phyloP scores from a whole-genome alignment of 148 eudicot genomes.

The Dysphania ambrosioides region DNA sequence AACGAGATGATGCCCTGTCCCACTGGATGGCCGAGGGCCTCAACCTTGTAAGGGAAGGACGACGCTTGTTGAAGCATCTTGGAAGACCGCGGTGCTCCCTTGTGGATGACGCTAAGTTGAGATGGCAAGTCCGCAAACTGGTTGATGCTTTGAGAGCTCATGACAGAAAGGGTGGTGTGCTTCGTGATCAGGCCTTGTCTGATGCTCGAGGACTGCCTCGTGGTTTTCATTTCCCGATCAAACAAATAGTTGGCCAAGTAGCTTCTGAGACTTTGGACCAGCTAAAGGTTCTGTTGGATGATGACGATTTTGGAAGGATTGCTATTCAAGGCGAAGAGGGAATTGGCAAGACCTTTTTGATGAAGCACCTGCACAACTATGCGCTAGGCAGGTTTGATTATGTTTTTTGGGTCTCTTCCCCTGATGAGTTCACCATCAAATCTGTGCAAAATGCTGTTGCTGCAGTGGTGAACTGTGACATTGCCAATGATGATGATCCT shows the following conservation, averaged over 20 bases:
- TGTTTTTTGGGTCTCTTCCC: slow-evolving; percentile 22
- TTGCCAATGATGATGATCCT: neutral
- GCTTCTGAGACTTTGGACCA: neutral
- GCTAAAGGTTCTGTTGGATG: slow-evolving; percentile 14
- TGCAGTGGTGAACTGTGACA: slow-evolving; percentile 10
- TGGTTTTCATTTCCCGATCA: neutral
- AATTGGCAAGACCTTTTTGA: slow-evolving; percentile 15
- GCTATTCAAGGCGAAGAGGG: slow-evolving; percentile 18
- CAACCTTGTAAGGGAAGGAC: neutral
- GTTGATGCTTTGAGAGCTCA: neutral
- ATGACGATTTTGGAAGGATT: slow-evolving; percentile 5
- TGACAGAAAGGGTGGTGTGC: neutral
- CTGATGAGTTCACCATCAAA: slow-evolving; percentile 7
- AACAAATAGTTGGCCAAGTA: slow-evolving; percentile 5
- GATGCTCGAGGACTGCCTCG: neutral
- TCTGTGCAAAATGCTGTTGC: slow-evolving; percentile 22
- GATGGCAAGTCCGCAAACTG: neutral
- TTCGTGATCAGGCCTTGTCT: neutral
- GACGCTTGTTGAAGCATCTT: neutral
- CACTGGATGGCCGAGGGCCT: neutral
- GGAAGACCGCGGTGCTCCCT: neutral
- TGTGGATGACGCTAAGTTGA: neutral
- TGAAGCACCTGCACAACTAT: slow-evolving; percentile 22
- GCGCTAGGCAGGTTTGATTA: slow-evolving; percentile 9
- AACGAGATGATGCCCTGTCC: neutral